Evolutionary conservation across 1,284 basidiomycete species (phyloP).

Genomic region (Trichosporon inkin): DNA sequence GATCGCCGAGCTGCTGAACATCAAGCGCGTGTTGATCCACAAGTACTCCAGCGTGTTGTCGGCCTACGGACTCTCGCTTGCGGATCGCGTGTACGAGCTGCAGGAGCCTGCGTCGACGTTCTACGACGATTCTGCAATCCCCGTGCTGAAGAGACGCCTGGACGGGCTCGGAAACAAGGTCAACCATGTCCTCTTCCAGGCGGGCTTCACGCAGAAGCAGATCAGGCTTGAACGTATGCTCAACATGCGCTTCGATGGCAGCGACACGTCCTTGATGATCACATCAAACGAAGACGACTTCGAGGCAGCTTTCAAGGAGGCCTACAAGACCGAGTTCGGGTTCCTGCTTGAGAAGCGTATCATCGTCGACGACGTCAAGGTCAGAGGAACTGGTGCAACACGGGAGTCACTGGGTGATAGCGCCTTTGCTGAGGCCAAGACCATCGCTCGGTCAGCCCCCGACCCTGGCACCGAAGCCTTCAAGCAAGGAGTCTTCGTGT

Average conservation of each 20-base stretch:
- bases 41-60: conserved; percentile 80
- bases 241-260: conserved; percentile 82
- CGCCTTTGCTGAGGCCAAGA: conserved; percentile 67
- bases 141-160: conserved; percentile 60
- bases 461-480: conserved; percentile 44
- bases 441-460: conserved; percentile 23
- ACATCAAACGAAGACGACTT: conserved; percentile 62
- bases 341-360: conserved; percentile 79
- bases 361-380: conserved; percentile 88
- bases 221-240: conserved; percentile 74
- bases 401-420: conserved; percentile 76
- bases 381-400: conserved; percentile 72
- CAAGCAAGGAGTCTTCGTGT: conserved; percentile 34
- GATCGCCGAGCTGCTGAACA: conserved; percentile 68
- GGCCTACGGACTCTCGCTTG: conserved; percentile 82
- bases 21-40: conserved; percentile 79
- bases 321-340: conserved; percentile 82
- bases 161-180: conserved; percentile 66
- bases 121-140: conserved; percentile 58
- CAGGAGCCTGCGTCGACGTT: conserved; percentile 51
- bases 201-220: conserved; percentile 71
- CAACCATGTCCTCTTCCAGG: conserved; percentile 61
- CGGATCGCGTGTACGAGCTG: conserved; percentile 75
- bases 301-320: conserved; percentile 68
- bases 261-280: conserved; percentile 84